Evolutionary conservation across 2,329 filamentous ascomycete genomes (phyloP).

Genomic region (Aspergillus unguis): DNA sequence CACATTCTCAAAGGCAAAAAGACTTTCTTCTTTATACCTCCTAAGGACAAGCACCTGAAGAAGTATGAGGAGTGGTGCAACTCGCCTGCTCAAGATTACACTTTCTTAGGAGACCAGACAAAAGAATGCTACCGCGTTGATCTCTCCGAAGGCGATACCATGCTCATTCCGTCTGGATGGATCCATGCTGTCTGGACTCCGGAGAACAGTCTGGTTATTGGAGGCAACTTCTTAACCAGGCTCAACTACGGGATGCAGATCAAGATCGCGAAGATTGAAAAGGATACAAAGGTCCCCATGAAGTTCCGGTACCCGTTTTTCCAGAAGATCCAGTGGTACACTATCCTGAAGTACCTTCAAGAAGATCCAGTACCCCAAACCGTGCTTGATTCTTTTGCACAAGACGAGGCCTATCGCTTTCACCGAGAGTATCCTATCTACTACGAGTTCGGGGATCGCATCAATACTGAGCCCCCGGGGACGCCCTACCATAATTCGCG

Average conservation of each 20-base stretch:
- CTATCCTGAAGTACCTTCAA: slow-evolving; percentile 61
- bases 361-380: slow-evolving; percentile 60
- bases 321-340: slow-evolving; percentile 67
- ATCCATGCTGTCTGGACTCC: slow-evolving; percentile 71
- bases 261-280: slow-evolving; percentile 63
- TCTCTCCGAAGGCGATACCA: slow-evolving; percentile 64
- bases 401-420: slow-evolving; percentile 53
- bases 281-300: slow-evolving; percentile 61
- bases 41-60: slow-evolving; percentile 65
- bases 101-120: slow-evolving; percentile 61
- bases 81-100: slow-evolving; percentile 63
- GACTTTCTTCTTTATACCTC: slow-evolving; percentile 69
- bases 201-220: slow-evolving; percentile 65
- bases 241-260: slow-evolving; percentile 66
- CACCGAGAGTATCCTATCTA: slow-evolving; percentile 55
- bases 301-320: slow-evolving; percentile 68
- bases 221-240: slow-evolving; percentile 66
- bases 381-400: slow-evolving; percentile 54
- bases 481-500: slow-evolving; percentile 56
- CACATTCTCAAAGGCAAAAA: slow-evolving; percentile 67
- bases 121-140: slow-evolving; percentile 67
- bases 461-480: slow-evolving; percentile 50
- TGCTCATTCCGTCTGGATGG: slow-evolving; percentile 69
- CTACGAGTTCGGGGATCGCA: slow-evolving; percentile 56
- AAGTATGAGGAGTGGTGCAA: slow-evolving; percentile 71